phyloP scores from a whole-genome alignment of 306 rosid genomes.

The Myrica gale region DNA sequence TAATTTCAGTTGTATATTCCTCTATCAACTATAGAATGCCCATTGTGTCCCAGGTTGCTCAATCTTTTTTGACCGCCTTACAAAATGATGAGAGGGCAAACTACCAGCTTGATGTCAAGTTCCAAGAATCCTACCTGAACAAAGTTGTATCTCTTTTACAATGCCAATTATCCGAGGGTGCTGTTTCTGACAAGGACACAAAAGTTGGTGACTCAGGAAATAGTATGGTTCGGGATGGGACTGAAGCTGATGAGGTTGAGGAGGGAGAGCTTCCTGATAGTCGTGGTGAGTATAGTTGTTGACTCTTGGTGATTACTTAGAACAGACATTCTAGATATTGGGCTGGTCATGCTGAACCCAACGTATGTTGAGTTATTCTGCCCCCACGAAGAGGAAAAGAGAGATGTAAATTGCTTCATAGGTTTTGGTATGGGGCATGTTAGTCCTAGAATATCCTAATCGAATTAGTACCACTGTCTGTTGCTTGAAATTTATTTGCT shows the following conservation, averaged over 20 bases:
- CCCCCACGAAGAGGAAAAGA: not conserved
- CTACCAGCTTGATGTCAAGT: conserved; percentile 98
- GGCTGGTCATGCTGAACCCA: conserved; percentile 11
- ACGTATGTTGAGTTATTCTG: not conserved
- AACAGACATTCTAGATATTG: conserved; percentile 7
- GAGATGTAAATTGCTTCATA: not conserved
- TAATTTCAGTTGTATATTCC: conserved; percentile 18
- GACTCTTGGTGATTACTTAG: conserved; percentile 25
- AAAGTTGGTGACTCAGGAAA: conserved; percentile 36
- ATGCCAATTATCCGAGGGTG: conserved; percentile 94
- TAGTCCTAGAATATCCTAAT: not conserved
- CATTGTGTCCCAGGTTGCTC: conserved; percentile 71
- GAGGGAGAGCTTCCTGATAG: conserved; percentile 98
- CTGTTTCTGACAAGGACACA: conserved; percentile 64
- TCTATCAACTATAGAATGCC: conserved; percentile 22
- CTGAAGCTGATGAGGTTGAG: conserved; percentile 70
- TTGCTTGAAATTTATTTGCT: not conserved
- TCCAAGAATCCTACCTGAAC: conserved; percentile 84
- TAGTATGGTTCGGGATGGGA: conserved; percentile 36
- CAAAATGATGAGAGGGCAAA: conserved; percentile 98
- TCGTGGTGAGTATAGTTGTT: conserved; percentile 67
- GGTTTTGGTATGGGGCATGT: not conserved
- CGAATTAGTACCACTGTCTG: not conserved
- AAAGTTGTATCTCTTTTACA: conserved; percentile 77
- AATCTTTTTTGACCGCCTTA: conserved; percentile 86